Conservation (phyloP, 2,329 filamentous ascomycete genomes). For the Byssochlamys sp. region DNA sequence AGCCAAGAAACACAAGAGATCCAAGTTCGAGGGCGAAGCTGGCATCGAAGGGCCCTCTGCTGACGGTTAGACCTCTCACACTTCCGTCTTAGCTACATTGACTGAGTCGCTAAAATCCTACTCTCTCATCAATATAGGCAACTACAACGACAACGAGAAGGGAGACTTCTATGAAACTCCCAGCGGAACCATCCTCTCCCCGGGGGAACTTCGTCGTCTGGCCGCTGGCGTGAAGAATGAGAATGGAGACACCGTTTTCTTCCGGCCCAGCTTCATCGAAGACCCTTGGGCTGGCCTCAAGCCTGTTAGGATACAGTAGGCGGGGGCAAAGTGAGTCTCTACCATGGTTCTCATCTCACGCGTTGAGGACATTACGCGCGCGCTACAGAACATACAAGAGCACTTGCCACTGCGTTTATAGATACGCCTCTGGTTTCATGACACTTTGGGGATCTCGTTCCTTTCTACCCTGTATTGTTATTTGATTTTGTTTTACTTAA, state of each 20-base stretch:
- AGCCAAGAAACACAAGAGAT: background rate
- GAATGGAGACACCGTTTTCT: conserved; percentile 14
- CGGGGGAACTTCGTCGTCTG: conserved; percentile 2
- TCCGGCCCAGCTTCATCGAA: conserved; percentile 15
- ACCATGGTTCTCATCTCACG: too few species aligned
- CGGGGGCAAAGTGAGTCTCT: background rate
- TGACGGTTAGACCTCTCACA: background rate
- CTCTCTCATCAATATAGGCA: background rate
- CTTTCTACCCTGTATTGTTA: background rate
- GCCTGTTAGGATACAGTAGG: background rate
- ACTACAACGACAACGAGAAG: background rate
- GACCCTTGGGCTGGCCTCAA: conserved; percentile 11
- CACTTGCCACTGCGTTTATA: background rate
- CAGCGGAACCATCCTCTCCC: conserved; percentile 4
- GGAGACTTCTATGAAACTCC: conserved; percentile 4
- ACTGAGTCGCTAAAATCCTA: background rate
- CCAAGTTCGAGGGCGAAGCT: background rate
- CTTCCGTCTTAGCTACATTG: background rate
- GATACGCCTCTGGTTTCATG: background rate
- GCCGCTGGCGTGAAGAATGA: conserved; percentile 7
- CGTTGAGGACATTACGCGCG: too few species aligned
- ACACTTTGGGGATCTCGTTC: background rate
- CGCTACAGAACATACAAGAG: too few species aligned
- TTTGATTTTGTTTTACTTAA: too few species aligned
- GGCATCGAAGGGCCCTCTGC: background rate